Conservation (phyloP, 805 yeast genomes). For the Metschnikowia lunata region DNA sequence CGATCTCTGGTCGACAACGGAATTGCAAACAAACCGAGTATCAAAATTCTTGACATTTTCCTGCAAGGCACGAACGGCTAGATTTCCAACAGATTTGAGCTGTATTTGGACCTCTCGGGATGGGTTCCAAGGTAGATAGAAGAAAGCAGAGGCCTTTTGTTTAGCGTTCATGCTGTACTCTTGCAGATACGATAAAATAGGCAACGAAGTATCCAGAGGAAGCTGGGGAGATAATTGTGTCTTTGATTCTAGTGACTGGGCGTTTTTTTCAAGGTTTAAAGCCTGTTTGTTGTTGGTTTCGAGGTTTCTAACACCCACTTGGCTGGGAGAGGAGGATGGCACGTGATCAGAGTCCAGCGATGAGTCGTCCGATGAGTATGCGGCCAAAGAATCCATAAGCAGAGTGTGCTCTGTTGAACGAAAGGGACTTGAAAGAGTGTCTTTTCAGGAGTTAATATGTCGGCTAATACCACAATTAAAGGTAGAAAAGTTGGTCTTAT, state of each 20-base stretch:
- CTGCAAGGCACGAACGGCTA: constrained; percentile 3
- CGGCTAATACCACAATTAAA: too few relatives aligned
- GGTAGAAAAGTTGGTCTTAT: too few relatives aligned
- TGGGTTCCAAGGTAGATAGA: constrained; percentile 20
- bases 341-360: constrained; percentile 4
- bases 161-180: constrained; percentile 19
- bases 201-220: not conserved
- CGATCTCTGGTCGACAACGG: constrained; percentile 1
- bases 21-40: constrained; percentile 6
- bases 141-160: constrained; percentile 12
- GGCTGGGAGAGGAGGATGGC: not conserved
- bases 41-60: constrained; percentile 4
- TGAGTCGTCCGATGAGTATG: constrained; percentile 17
- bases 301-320: not conserved
- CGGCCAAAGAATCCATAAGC: constrained; percentile 12
- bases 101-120: not conserved
- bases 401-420: not conserved
- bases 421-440: too few relatives aligned
- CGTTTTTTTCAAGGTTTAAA: not conserved
- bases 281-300: not conserved
- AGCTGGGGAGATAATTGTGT: too few relatives aligned
- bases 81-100: constrained; percentile 4
- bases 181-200: constrained; percentile 13
- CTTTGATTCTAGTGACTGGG: not conserved
- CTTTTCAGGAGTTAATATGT: too few relatives aligned